Conservation (phyloP, 208 protist species). For the Histomonas meleagridis region DNA sequence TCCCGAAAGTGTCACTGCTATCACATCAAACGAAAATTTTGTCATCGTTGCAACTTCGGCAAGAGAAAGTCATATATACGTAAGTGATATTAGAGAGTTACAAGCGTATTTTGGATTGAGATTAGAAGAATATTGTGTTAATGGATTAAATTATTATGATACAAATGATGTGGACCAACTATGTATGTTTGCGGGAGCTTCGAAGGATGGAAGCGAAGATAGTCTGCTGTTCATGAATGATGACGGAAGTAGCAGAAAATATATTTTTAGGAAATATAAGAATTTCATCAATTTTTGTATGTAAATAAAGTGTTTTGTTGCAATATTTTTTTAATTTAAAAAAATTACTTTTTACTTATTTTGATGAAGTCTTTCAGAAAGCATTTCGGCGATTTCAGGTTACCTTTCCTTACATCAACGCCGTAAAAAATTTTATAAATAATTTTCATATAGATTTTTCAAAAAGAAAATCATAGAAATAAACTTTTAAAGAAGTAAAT, state of each 20-base stretch:
- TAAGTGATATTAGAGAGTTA: not conserved
- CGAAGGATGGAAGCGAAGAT: not conserved
- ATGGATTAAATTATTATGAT: not conserved
- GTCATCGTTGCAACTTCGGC: not conserved
- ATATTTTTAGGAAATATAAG: not conserved
- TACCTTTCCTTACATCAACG: too few species aligned
- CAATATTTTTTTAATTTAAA: too few species aligned
- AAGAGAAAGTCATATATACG: not conserved
- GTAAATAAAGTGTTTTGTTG: not conserved
- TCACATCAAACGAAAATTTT: not conserved
- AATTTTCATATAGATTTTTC: too few species aligned
- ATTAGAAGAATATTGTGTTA: not conserved
- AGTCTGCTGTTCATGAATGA: not conserved
- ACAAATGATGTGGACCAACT: not conserved
- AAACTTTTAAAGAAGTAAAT: too few species aligned
- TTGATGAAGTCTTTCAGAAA: too few species aligned
- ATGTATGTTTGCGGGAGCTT: not conserved
- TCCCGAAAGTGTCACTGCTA: not conserved
- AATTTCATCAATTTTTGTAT: not conserved
- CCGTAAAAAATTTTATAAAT: too few species aligned
- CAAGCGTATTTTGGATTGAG: too few species aligned
- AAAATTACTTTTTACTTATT: too few species aligned
- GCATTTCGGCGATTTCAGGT: too few species aligned
- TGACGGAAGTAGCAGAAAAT: not conserved
- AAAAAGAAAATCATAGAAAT: too few species aligned